These are phyloP conservation scores for Botrytis medusae DNA, from an alignment of 2,329 filamentous ascomycete species.

Conservation along the genomic window DNA sequence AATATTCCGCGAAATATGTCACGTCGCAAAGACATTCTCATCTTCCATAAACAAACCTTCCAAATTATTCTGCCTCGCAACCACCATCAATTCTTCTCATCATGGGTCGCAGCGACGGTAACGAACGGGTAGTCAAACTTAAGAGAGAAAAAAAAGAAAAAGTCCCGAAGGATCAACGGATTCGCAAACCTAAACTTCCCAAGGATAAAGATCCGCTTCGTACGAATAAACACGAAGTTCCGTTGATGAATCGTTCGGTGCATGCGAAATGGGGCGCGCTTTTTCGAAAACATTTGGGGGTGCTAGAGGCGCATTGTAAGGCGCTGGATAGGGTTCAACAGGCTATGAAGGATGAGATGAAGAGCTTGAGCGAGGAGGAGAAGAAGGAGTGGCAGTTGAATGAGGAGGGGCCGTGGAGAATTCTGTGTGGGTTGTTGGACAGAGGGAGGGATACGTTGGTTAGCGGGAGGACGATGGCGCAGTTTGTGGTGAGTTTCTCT, in stretches of 20 bases:
- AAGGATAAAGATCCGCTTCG: constrained; percentile 17
- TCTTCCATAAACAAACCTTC: constrained; percentile 14
- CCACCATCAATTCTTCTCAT: neutral
- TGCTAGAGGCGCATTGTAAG: constrained; percentile 35
- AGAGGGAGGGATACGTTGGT: constrained; percentile 28
- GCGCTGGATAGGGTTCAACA: constrained; percentile 30
- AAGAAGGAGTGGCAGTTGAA: constrained; percentile 31
- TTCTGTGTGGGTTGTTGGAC: constrained; percentile 34
- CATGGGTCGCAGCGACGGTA: constrained; percentile 11
- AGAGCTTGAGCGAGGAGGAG: constrained; percentile 29
- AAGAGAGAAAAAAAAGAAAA: constrained; percentile 17
- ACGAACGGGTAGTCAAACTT: neutral
- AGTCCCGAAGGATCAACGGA: constrained; percentile 8
- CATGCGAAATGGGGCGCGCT: constrained; percentile 42
- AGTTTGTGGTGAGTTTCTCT: constrained; percentile 31
- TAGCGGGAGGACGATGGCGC: constrained; percentile 27
- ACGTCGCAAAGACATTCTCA: neutral
- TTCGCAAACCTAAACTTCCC: constrained; percentile 15
- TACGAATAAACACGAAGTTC: constrained; percentile 21
- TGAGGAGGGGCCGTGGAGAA: constrained; percentile 33
- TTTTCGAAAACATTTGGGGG: constrained; percentile 34
- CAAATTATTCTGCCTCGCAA: neutral
- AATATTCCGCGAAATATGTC: neutral
- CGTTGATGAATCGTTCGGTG: constrained; percentile 27
- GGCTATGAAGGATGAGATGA: constrained; percentile 28